Percentiles rank a stretch among this genome's conserved stretches.
Evolutionary conservation across 2,329 filamentous ascomycete genomes (phyloP).

Genomic region (Pyrenophora graminea): DNA sequence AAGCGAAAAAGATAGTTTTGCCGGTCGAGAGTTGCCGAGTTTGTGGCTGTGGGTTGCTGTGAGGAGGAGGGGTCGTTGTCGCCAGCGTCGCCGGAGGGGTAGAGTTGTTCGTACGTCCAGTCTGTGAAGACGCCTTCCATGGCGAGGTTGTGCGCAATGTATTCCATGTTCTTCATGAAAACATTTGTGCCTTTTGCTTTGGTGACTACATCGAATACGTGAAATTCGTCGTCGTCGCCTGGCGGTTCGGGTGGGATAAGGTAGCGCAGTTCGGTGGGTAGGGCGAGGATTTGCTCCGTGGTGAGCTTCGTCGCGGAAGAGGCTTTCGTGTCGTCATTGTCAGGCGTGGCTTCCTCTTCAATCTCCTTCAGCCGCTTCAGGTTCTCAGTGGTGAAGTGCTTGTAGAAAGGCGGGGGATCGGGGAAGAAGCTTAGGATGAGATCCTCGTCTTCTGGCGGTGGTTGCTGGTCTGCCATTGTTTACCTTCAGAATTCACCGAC

Average conservation of each 20-base stretch:
- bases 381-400: constrained; percentile 80
- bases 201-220: constrained; percentile 72
- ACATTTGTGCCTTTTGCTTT: constrained; percentile 30
- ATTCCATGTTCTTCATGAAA: constrained; percentile 33
- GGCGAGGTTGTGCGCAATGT: constrained; percentile 33
- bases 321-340: constrained; percentile 17
- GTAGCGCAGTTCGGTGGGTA: constrained; percentile 73
- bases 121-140: constrained; percentile 64
- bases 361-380: constrained; percentile 61
- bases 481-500: too few relatives aligned
- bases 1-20: constrained; percentile 72
- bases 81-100: constrained; percentile 46
- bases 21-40: constrained; percentile 53
- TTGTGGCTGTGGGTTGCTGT: constrained; percentile 46
- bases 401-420: constrained; percentile 87
- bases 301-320: constrained; percentile 19
- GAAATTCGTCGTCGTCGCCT: constrained; percentile 66
- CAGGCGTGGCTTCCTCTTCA: constrained; percentile 44
- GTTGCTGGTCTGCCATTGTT: constrained; percentile 25
- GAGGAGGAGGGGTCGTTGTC: constrained; percentile 30
- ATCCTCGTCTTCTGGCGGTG: constrained; percentile 25
- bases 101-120: constrained; percentile 73
- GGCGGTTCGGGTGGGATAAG: constrained; percentile 83
- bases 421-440: constrained; percentile 63
- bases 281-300: constrained; percentile 44